phyloP scores from a whole-genome alignment of 257 asterid genomes.

The Nicotiana tabacum region DNA sequence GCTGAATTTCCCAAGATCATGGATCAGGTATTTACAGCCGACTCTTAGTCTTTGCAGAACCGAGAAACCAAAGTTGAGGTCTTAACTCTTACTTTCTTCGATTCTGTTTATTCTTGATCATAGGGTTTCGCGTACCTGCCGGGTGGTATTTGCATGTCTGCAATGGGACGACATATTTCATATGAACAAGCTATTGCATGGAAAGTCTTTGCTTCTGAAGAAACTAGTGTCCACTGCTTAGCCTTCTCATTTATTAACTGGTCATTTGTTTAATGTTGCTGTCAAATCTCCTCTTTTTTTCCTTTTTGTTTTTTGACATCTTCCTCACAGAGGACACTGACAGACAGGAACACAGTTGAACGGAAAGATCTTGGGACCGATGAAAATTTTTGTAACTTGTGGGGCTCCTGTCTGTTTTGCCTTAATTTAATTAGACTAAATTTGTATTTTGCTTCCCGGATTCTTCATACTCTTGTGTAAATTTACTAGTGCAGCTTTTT shows the following conservation, averaged over 20 bases:
- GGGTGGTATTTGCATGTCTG: constrained; percentile 85
- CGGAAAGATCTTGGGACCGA: constrained; percentile 6
- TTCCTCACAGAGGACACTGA: background rate
- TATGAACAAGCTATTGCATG: constrained; percentile 88
- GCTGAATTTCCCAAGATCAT: constrained; percentile 78
- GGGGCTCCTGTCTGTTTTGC: constrained; percentile 16
- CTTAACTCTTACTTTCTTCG: background rate
- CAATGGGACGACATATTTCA: constrained; percentile 95
- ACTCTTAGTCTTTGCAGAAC: background rate
- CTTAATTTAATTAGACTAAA: constrained; percentile 16
- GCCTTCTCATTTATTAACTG: constrained; percentile 92
- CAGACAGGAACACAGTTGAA: constrained; percentile 5
- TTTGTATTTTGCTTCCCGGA: background rate
- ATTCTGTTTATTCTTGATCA: background rate
- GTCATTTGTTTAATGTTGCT: constrained; percentile 63
- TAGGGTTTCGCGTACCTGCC: constrained; percentile 84
- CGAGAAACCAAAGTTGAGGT: background rate
- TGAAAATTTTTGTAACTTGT: constrained; percentile 33
- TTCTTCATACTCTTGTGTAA: constrained; percentile 27
- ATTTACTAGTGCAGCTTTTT: constrained; percentile 21
- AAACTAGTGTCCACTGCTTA: constrained; percentile 63
- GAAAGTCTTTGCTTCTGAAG: constrained; percentile 84
- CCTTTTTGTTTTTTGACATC: background rate
- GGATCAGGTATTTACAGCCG: constrained; percentile 63
- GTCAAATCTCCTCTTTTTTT: background rate